These are phyloP conservation scores for Monosporozyma yasuniensis DNA, from an alignment of 805 yeast species.

Conservation along the genomic window DNA sequence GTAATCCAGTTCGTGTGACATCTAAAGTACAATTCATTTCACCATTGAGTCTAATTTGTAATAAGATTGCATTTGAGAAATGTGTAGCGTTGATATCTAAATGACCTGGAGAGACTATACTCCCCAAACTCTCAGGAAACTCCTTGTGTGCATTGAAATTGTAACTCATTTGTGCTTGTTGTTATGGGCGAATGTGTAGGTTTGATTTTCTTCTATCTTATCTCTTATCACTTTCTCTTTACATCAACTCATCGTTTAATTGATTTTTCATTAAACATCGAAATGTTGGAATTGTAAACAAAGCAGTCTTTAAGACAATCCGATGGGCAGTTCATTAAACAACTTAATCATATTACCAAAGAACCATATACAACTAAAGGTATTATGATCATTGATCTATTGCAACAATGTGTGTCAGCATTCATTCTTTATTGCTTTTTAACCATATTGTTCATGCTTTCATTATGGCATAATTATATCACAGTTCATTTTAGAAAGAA, in stretches of 20 bases:
- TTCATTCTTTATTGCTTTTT: conserved; percentile 12
- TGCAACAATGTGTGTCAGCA: conserved; percentile 7
- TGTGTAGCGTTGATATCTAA: conserved; percentile 15
- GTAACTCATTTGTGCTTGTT: neutral
- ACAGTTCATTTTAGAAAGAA: conserved; percentile 19
- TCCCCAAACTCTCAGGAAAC: neutral
- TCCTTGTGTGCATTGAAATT: neutral
- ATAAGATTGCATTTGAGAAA: conserved; percentile 19
- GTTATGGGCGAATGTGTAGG: no score
- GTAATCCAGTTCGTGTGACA: conserved; percentile 24
- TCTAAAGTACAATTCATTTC: conserved; percentile 42
- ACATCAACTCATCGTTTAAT: neutral
- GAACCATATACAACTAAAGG: neutral
- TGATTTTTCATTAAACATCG: neutral
- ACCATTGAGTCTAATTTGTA: conserved; percentile 26
- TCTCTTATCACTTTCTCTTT: neutral
- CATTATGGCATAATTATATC: conserved; percentile 26
- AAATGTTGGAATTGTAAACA: neutral
- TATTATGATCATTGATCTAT: conserved; percentile 2
- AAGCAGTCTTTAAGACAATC: neutral
- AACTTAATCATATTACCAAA: neutral
- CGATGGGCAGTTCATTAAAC: neutral
- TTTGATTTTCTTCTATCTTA: no score
- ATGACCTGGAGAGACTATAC: neutral
- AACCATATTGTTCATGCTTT: conserved; percentile 19